Base-by-base conservation (phyloP, 805 yeast species). In the Wickerhamiella nectarea region DNA sequence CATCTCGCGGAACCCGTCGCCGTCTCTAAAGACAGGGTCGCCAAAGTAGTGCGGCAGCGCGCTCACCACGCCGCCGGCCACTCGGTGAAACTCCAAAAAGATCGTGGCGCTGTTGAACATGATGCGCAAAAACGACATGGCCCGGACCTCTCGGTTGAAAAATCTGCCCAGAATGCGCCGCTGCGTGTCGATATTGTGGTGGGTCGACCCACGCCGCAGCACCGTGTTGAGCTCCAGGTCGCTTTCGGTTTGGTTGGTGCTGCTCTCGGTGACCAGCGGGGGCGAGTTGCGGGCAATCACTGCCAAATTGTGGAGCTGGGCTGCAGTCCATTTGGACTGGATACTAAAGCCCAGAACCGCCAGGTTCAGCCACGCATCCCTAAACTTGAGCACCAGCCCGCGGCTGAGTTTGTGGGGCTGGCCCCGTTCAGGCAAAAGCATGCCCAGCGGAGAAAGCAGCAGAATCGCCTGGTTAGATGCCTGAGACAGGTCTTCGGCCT, bases 321-420 rank as follows among this genome's bases (percentile, higher is more conserved):
- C 62, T 44, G 63, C 61, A 12, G 75, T 70, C 55, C 77, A 65
- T 18, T 45, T 49, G 2, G 62, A 48, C 17, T 68, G 68, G 44
- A 67, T 67, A n/a, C 76, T 71, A 57, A 78, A 85, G 0, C 98
- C 98, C 60, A 91, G 95, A 21, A 87, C 81, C 3, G 79, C 89
- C 70, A 91, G 68, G 56, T 89, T 91, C 60, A 84, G 85, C 99
- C 99, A 91, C 36, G 85, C 76, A 60, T 91, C 81, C 56, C 93
- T 72, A 66, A 89, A 84, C 47, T 78, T 65, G 37, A 71, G 69
- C 38, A 76, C 64, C 1, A 75, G 64, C 1, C 64, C 65, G 33
- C 74, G 72, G 49, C 78, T 74, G 7, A 56, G 56, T 18, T 66
- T 53, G 0, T 80, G 75, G 4, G 56, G 51, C 22, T 69, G 68